phyloP scores from a whole-genome alignment of 768 basidiomycete species.

The Leccinellum albellum region DNA sequence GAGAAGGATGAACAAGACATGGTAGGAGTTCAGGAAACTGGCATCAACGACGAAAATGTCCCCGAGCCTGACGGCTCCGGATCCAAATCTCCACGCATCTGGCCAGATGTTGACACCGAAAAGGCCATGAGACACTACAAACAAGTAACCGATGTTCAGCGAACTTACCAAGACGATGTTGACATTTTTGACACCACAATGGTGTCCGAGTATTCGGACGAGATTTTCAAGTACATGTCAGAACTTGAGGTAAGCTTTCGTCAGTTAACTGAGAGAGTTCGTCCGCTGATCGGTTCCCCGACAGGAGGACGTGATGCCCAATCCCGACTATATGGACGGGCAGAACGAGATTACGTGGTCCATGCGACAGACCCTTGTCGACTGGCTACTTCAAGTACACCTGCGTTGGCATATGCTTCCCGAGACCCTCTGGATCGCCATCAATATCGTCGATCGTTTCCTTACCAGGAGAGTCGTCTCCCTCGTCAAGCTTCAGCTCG shows the following conservation, averaged over 20 bases:
- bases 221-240: slow-evolving; percentile 95
- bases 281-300: slow-evolving; percentile 20
- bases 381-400: slow-evolving; percentile 98
- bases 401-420: slow-evolving; percentile 98
- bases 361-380: slow-evolving; percentile 95
- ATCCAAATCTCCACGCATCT: slow-evolving; percentile 48
- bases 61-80: slow-evolving; percentile 35
- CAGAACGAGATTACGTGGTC: slow-evolving; percentile 91
- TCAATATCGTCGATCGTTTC: slow-evolving; percentile 96
- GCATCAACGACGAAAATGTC: slow-evolving; percentile 46
- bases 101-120: slow-evolving; percentile 73
- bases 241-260: slow-evolving; percentile 73
- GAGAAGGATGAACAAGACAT: slow-evolving; percentile 65
- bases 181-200: slow-evolving; percentile 79
- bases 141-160: slow-evolving; percentile 64
- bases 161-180: slow-evolving; percentile 62
- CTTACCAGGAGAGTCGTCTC: slow-evolving; percentile 85
- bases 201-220: slow-evolving; percentile 98
- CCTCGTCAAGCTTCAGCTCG: slow-evolving; percentile 88
- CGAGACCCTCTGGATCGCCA: slow-evolving; percentile 97
- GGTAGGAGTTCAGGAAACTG: slow-evolving; percentile 44
- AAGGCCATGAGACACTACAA: slow-evolving; percentile 53
- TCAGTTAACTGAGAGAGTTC: neutral
- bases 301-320: slow-evolving; percentile 85
- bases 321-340: slow-evolving; percentile 87